A percentile compares a stretch with the other conserved stretches of the same genome.
Evolutionary conservation across 768 basidiomycete species (phyloP).

Genomic region (Agaricus blazei): DNA sequence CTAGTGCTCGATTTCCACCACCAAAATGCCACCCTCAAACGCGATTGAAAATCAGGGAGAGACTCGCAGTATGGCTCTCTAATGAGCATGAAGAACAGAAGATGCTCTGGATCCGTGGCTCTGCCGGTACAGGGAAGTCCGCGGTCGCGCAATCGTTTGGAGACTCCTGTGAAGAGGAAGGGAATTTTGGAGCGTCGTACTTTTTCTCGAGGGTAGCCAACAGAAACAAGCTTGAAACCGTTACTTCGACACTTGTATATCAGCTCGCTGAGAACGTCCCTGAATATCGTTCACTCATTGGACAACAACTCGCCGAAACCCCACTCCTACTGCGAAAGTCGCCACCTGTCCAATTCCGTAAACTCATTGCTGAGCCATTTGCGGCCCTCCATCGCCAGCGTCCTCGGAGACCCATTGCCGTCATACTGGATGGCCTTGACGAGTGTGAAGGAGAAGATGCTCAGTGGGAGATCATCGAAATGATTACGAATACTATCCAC

Average conservation of each 20-base stretch:
- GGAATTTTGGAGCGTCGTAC: background rate
- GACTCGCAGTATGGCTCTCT: background rate
- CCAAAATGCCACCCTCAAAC: too few relatives aligned
- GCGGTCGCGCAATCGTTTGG: constrained; percentile 4
- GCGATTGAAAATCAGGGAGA: background rate
- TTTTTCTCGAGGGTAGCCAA: background rate
- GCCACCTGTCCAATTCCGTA: background rate
- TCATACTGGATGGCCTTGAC: background rate
- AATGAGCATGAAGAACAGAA: background rate
- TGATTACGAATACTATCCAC: too few relatives aligned
- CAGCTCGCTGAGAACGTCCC: background rate
- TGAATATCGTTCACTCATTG: too few relatives aligned
- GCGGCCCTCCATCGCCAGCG: background rate
- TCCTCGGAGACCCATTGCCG: background rate
- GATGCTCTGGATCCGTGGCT: constrained; percentile 5
- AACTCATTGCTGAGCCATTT: background rate
- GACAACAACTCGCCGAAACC: background rate
- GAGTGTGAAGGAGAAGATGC: background rate
- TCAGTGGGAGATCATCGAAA: background rate
- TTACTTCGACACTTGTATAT: background rate
- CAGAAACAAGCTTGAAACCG: background rate
- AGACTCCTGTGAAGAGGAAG: background rate
- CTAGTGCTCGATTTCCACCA: background rate
- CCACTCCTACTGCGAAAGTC: background rate
- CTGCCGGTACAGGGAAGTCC: constrained; percentile 8